Conservation (phyloP, 805 yeast genomes). For the Candida rishiriensis region DNA sequence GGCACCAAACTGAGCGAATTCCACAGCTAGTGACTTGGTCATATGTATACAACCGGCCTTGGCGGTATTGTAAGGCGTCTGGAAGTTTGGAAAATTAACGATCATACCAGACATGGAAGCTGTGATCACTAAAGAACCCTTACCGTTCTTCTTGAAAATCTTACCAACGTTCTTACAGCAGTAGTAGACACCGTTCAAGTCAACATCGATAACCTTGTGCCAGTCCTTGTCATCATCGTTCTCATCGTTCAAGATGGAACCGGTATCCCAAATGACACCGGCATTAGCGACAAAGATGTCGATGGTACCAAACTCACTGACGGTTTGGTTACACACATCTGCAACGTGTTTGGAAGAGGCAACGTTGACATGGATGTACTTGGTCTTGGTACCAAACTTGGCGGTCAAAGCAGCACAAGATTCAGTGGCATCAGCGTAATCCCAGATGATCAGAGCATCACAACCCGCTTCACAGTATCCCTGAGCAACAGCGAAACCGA, state of each 20-base stretch:
- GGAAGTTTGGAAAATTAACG: constrained; percentile 50
- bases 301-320: constrained; percentile 36
- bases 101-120: constrained; percentile 55
- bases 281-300: constrained; percentile 41
- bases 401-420: constrained; percentile 14
- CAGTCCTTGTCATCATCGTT: constrained; percentile 32
- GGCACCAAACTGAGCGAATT: constrained; percentile 43
- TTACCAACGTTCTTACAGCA: constrained; percentile 49
- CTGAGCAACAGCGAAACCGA: constrained; percentile 77
- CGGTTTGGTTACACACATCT: constrained; percentile 28
- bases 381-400: constrained; percentile 25
- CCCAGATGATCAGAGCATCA: constrained; percentile 52
- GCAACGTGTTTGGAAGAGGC: constrained; percentile 33
- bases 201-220: constrained; percentile 46
- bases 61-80: constrained; percentile 47
- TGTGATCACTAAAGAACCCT: constrained; percentile 47
- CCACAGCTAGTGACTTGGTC: constrained; percentile 44
- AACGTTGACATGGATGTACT: constrained; percentile 32
- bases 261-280: constrained; percentile 34
- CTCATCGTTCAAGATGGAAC: constrained; percentile 29
- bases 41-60: constrained; percentile 48
- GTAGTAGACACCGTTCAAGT: constrained; percentile 47
- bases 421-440: constrained; percentile 23
- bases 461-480: constrained; percentile 88
- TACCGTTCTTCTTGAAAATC: constrained; percentile 43